Evolutionary conservation across 257 asterid species (phyloP).

Genomic region (Solanum sejunctum): DNA sequence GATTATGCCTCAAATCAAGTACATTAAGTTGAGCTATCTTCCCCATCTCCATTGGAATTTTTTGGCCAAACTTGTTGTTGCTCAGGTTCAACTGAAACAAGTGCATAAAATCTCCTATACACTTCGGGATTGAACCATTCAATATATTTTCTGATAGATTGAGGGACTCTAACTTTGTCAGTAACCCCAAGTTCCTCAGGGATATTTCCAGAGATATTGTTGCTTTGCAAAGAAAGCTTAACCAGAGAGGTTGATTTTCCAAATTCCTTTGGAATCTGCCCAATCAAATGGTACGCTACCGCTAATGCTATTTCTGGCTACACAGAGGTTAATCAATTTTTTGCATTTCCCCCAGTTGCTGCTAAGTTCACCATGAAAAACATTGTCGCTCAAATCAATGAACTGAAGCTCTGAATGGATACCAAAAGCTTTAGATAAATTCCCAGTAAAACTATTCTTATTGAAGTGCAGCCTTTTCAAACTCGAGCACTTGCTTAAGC

Average conservation of each 20-base stretch:
- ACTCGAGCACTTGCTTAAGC: no score
- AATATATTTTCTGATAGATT: neutral
- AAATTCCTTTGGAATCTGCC: no score
- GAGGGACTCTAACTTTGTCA: neutral
- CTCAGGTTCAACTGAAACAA: neutral
- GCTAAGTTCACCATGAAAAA: no score
- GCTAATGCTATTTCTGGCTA: neutral
- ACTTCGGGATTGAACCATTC: neutral
- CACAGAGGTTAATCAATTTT: no score
- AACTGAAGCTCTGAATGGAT: no score
- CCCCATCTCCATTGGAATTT: neutral
- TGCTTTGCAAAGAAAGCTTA: no score
- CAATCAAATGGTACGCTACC: no score
- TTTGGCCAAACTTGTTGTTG: neutral
- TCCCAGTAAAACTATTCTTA: no score
- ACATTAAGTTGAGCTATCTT: neutral
- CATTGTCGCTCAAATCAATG: no score
- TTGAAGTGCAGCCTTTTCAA: fast-evolving
- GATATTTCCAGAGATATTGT: neutral
- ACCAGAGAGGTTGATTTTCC: no score
- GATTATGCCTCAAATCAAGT: neutral
- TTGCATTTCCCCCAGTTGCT: neutral
- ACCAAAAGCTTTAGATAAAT: no score
- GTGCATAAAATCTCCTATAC: neutral
- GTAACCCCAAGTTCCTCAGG: no score